Base-by-base conservation (phyloP, 257 asterid genomes). In the Capsicum chinense region DNA sequence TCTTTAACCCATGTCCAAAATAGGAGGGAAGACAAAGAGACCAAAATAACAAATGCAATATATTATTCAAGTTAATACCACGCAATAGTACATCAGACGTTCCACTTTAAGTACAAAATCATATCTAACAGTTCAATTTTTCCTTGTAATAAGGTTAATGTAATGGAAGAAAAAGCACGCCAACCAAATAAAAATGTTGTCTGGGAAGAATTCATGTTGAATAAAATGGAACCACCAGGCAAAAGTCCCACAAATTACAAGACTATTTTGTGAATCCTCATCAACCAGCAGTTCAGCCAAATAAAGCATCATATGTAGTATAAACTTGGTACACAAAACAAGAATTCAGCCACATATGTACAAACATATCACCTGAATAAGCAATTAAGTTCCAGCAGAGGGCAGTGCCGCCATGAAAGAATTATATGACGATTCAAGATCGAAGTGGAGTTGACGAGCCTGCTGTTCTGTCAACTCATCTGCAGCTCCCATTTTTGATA, bases 391-490 rank as follows among this genome's bases (percentile, higher is more conserved):
- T 76, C 98, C 98, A 74, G 90, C 93, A 79, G 93, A 82, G 37
- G 98, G 98, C 59, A 97, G 85, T 15, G 93, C 97, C 0, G 99
- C 99, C 98, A 97, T 93, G 86, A 97, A 97, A 3, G 97, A 95
- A 92, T 97, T 97, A 92, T 93, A 97, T 16, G 99, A 92, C 0
- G 97, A 92, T 82, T 95, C 99, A 85, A 97, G 89, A 80, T 95
- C 99, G 52, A 95, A 97, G 90, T 92, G 97, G 58, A 97, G 97
- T 88, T 97, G 99, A n/a, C 99, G 91, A 19, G 98, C 93, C 87
- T 95, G 99, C 94, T 95, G 99, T 89, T 94, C 97, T 4, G 98
- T 95, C 79, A 95, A 90, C 90, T 95, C 98, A 89, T 94, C 97
- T 7, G 99, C 92, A 56, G 97, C 98, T 9, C 97, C 97, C 99